A percentile compares a stretch with the other conserved stretches of the same genome.
Evolutionary conservation across 2,329 filamentous ascomycete species (phyloP).

Genomic region (Bipolaris bicolor): DNA sequence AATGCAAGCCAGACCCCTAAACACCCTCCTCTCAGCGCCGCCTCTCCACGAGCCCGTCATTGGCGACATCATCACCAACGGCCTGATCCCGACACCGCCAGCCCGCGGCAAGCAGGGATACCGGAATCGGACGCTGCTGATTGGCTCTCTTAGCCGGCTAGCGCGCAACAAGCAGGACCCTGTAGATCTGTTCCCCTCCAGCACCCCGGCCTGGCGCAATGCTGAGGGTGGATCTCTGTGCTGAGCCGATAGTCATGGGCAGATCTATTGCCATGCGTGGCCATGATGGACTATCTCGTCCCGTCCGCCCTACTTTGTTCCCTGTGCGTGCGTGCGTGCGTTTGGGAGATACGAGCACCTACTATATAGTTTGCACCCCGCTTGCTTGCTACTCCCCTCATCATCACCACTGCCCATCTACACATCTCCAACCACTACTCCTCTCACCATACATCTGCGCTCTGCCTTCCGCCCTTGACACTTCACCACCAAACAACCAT

Average conservation of each 20-base stretch:
- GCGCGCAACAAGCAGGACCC: slow-evolving; percentile 34
- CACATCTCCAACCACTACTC: slow-evolving; percentile 1
- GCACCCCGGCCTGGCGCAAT: slow-evolving; percentile 14
- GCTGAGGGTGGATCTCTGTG: slow-evolving; percentile 26
- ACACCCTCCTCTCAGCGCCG: slow-evolving; percentile 8
- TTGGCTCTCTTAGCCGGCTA: slow-evolving; percentile 14
- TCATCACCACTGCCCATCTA: background rate
- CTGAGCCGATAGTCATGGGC: slow-evolving; percentile 24
- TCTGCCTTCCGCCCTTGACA: background rate
- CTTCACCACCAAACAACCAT: background rate
- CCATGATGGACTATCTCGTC: slow-evolving; percentile 18
- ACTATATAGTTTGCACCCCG: slow-evolving; percentile 39
- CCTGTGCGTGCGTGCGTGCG: slow-evolving; percentile 12
- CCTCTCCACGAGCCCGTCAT: slow-evolving; percentile 21
- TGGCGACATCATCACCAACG: slow-evolving; percentile 24
- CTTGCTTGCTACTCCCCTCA: slow-evolving; percentile 8
- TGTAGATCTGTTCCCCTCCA: slow-evolving; percentile 39
- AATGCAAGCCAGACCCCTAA: slow-evolving; percentile 21
- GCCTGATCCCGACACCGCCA: slow-evolving; percentile 9
- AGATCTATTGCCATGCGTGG: slow-evolving; percentile 34
- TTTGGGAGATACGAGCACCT: slow-evolving; percentile 22
- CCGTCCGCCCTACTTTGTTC: slow-evolving; percentile 6
- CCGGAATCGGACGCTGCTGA: slow-evolving; percentile 17
- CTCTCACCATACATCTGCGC: background rate
- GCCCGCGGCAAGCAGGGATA: slow-evolving; percentile 14